Evolutionary conservation across 2,329 filamentous ascomycete genomes (phyloP), one percentile per base, ranked within the genome.

Genomic region (Ophiostoma himal-ulmi): DNA sequence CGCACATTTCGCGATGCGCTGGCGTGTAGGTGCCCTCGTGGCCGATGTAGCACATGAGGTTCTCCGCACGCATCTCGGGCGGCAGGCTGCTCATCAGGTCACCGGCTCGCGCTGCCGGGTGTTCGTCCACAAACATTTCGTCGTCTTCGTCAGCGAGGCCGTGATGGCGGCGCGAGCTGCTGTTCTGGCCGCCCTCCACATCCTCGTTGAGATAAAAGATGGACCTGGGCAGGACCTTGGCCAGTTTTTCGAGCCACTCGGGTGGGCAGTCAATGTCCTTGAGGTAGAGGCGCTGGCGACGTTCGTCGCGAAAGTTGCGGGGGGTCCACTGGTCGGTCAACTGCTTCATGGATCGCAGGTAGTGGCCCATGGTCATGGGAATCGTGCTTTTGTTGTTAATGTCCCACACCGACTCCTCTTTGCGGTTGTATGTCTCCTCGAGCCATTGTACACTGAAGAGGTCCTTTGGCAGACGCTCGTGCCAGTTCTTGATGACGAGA

Each of bases 1-100:
- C 95, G 79, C 95, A 99, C 95, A 99, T 99, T 79, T 99, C 95
- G 74, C 93, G 88, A 80, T 99, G 95, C 0, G 94, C 89, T 11
- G 95, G 94, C 0, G 95, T 99, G 77, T 94, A 98, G 0, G 95
- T 99, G 6, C 95, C 95, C 81, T 99, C 95, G 76, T 98, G 94
- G 0, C 95, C 95, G 75, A 98, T 90, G 76, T 99, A 99, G 78
- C 94, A 98, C 95, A 97, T 97, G 75, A 99, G 84, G 73, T 99
- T 99, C 77, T 97, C 89, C 0, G 95, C 95, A 67, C 93, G 90
- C 92, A 97, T 97, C 60, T 90, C 87, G 62, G 85, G 82, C 0
- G 93, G 93, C 5, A 99, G 84, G 75, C 91, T 94, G 78, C 93
- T 96, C 95, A 99, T 99, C 44, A 99, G 81, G 77, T 99, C 95